Evolutionary conservation across 805 yeast species (phyloP), one percentile per base, ranked within the genome.

Genomic region (Candida multigemmis): DNA sequence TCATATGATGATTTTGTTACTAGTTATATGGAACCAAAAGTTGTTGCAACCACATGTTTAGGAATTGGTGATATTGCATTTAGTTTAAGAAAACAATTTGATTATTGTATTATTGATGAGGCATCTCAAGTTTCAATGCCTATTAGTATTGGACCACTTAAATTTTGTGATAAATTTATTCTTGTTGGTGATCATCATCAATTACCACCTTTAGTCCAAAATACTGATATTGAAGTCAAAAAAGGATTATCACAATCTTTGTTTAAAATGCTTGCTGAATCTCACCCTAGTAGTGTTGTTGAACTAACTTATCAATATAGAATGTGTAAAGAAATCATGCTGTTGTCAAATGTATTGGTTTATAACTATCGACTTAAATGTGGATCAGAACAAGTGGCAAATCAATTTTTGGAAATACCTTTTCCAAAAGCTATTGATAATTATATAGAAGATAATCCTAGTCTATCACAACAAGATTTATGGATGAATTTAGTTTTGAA

Each of bases 131-230:
- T 89, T 1, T 79, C 96, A 0, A 65, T 89, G 65, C 98, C 99
- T 0, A 66, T 83, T 5, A 81, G 93, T 40, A 50, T 91, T 16
- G 98, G 97, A 0, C 97, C 98, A 0, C 50, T 91, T 24, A 53
- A 86, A 17, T 71, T 69, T 37, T 77, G 86, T 18, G 77, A 79
- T 23, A 81, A 71, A 49, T 91, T 89, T 47, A 68, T 91, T 1
- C 64, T 91, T 34, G 96, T 91, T n/a, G 99, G 99, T 7, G 99
- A 91, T 48, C 97, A 91, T 49, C 74, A 70, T 37, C 99, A 91
- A 50, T 60, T 91, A 14, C 93, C 96, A 3, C 98, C 99, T 1
- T 59, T 91, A 26, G 86, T 91, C 1, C 65, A 70, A 14, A 56
- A 60, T 28, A 52, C 51, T 1, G 74, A 74, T 40, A 68, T 76